Conservation (phyloP, 768 basidiomycete genomes). For the Lentinus brumalis region DNA sequence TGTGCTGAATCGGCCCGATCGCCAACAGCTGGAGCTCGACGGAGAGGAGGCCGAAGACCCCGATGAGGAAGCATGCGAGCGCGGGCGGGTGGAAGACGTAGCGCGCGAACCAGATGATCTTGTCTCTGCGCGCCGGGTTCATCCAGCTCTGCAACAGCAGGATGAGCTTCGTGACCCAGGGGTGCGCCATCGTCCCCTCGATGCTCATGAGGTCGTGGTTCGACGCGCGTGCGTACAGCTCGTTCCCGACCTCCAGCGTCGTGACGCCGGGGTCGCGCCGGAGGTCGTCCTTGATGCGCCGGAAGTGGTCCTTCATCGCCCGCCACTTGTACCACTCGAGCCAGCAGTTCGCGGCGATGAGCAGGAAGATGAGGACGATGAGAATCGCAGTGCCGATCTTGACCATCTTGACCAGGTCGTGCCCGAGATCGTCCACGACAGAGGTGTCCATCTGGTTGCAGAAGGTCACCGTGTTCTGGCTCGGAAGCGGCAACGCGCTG, state of each 20-base stretch:
- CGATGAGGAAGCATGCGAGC: conserved; percentile 88
- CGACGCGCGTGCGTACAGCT: conserved; percentile 61
- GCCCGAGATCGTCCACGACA: conserved; percentile 82
- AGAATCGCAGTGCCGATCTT: conserved; percentile 80
- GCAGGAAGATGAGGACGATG: conserved; percentile 66
- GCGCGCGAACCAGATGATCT: conserved; percentile 85
- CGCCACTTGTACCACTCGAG: conserved; percentile 92
- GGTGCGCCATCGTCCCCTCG: conserved; percentile 67
- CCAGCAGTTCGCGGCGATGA: conserved; percentile 71
- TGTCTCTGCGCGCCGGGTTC: conserved; percentile 62
- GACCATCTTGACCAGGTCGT: conserved; percentile 75
- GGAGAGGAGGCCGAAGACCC: conserved; percentile 85
- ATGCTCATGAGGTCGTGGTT: conserved; percentile 83
- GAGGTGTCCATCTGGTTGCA: conserved; percentile 81
- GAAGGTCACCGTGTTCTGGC: conserved; percentile 66
- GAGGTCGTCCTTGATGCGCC: conserved; percentile 78
- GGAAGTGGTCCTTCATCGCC: conserved; percentile 63
- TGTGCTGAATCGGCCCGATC: conserved; percentile 68
- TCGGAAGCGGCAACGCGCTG: conserved; percentile 75
- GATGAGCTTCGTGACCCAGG: conserved; percentile 67
- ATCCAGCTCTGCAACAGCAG: conserved; percentile 54
- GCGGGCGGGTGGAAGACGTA: conserved; percentile 93
- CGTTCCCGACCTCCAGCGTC: conserved; percentile 30
- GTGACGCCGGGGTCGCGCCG: conserved; percentile 64
- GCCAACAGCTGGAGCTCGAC: conserved; percentile 87